Evolutionary conservation across 2,329 filamentous ascomycete species (phyloP).

Genomic region (Xylariaceae sp.): DNA sequence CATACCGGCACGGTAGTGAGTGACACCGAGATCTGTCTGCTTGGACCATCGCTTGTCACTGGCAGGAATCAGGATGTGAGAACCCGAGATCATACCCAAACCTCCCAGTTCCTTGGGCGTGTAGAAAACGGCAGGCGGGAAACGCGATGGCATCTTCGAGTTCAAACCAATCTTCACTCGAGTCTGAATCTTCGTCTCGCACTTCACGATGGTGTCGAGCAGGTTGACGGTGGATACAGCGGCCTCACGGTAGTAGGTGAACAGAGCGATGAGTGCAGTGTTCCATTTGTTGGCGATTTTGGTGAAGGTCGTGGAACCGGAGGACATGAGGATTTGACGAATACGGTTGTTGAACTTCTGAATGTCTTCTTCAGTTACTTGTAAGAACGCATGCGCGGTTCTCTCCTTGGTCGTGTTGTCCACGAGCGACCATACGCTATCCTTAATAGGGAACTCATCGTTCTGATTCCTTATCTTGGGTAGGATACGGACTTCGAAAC

Average conservation of each 20-base stretch:
- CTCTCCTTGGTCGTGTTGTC: constrained; percentile 96
- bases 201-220: constrained; percentile 97
- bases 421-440: constrained; percentile 96
- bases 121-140: constrained; percentile 97
- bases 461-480: constrained; percentile 93
- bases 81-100: constrained; percentile 97
- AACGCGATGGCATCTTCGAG: constrained; percentile 98
- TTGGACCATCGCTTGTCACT: constrained; percentile 98
- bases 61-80: constrained; percentile 93
- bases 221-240: constrained; percentile 92
- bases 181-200: constrained; percentile 98
- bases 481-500: constrained; percentile 93
- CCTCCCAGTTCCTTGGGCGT: constrained; percentile 97
- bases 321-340: constrained; percentile 97
- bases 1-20: constrained; percentile 96
- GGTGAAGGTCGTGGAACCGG: constrained; percentile 97
- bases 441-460: constrained; percentile 94
- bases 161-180: constrained; percentile 98
- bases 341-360: constrained; percentile 99
- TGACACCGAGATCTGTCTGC: constrained; percentile 95
- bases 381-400: constrained; percentile 93
- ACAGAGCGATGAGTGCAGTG: constrained; percentile 90
- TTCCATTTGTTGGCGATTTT: constrained; percentile 99
- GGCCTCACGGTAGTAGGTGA: constrained; percentile 97
- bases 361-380: constrained; percentile 96